Percentiles rank a stretch among this genome's conserved stretches.
Evolutionary conservation across 495 filamentous ascomycete genomes (phyloP).

Genomic region (Penicillium manginii): DNA sequence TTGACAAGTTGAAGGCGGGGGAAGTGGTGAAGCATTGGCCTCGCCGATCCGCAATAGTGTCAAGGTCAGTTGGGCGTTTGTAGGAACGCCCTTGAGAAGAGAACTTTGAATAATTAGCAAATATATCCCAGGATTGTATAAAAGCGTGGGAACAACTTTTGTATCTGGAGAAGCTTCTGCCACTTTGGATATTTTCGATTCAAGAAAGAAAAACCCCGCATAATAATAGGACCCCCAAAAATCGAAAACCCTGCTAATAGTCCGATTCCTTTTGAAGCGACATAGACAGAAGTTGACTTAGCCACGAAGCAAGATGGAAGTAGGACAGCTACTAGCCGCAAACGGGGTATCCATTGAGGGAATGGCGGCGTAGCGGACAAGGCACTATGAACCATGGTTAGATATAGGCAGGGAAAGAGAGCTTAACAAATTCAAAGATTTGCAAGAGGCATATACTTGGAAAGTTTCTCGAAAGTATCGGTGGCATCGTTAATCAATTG

Average conservation of each 20-base stretch:
- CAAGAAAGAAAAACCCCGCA: constrained; percentile 60
- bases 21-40: constrained; percentile 76
- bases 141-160: constrained; percentile 52
- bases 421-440: background rate
- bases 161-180: constrained; percentile 71
- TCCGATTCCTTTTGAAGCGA: constrained; percentile 66
- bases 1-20: constrained; percentile 68
- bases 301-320: constrained; percentile 61
- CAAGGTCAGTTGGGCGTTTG: constrained; percentile 82
- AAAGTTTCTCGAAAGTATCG: constrained; percentile 80
- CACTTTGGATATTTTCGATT: constrained; percentile 73
- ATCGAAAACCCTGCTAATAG: constrained; percentile 71
- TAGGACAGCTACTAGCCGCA: constrained; percentile 65
- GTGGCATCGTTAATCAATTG: constrained; percentile 71
- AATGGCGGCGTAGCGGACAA: constrained; percentile 79
- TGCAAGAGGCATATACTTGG: constrained; percentile 57
- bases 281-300: constrained; percentile 65
- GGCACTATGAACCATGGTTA: constrained; percentile 49
- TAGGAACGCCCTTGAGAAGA: constrained; percentile 80
- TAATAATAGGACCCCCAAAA: constrained; percentile 79
- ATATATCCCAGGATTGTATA: no score
- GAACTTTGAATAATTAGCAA: constrained; percentile 47
- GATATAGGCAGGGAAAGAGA: background rate
- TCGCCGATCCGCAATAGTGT: constrained; percentile 85
- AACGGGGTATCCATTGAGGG: constrained; percentile 59